phyloP scores from a whole-genome alignment of 257 asterid species.

The Pogostemon cablin region DNA sequence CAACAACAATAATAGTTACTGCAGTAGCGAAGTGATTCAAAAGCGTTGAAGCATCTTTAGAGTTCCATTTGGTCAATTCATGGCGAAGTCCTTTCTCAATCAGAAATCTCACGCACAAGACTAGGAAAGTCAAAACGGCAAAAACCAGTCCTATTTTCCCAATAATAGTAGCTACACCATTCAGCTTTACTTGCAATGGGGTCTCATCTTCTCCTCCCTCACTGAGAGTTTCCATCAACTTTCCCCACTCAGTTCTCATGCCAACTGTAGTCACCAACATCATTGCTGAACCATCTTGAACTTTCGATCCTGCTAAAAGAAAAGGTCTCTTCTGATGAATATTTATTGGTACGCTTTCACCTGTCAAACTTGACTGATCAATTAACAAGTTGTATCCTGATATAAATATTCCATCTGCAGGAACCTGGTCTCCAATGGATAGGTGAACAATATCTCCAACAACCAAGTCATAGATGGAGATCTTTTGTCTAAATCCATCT shows the following conservation, averaged over 20 bases:
- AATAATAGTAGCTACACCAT: conserved; percentile 90
- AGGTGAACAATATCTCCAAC: conserved; percentile 90
- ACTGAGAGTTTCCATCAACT: conserved; percentile 88
- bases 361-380: conserved; percentile 91
- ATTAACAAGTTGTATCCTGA: conserved; percentile 76
- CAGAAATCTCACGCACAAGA: conserved; percentile 61
- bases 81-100: conserved; percentile 60
- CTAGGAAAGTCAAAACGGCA: conserved; percentile 71
- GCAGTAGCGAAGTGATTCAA: conserved; percentile 87
- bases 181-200: conserved; percentile 90
- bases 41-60: conserved; percentile 68
- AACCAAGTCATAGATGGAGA: conserved; percentile 78
- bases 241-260: conserved; percentile 99
- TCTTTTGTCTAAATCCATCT: conserved; percentile 77
- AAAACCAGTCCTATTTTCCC: conserved; percentile 85
- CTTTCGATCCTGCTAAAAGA: conserved; percentile 80
- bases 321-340: conserved; percentile 71
- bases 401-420: conserved; percentile 82
- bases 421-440: conserved; percentile 78
- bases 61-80: conserved; percentile 68
- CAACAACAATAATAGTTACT: conserved; percentile 92
- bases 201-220: conserved; percentile 98
- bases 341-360: conserved; percentile 80
- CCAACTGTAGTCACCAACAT: conserved; percentile 96
- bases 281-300: conserved; percentile 84